Percentiles rank a stretch among this genome's conserved stretches.
Evolutionary conservation across 306 rosid species (phyloP).

Genomic region (Fragaria vesca): DNA sequence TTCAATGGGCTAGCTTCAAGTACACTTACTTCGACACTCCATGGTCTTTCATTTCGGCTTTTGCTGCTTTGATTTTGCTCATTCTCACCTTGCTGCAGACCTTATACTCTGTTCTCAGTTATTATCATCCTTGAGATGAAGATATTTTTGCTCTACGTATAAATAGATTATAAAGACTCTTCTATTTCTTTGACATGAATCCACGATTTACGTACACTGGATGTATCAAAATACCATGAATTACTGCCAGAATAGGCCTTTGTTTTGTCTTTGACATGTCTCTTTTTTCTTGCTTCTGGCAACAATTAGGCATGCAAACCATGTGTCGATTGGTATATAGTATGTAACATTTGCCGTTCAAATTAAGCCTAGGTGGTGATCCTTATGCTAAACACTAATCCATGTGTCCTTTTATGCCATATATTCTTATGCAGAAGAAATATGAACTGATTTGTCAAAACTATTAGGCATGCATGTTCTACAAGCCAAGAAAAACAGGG

Average conservation of each 20-base stretch:
- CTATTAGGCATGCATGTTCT: neutral
- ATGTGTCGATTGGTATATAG: neutral
- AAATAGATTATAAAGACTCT: too few relatives aligned
- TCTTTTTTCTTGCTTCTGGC: neutral
- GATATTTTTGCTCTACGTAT: too few relatives aligned
- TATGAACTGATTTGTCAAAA: neutral
- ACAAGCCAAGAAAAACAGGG: neutral
- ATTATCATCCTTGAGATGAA: neutral
- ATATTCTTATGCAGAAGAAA: neutral
- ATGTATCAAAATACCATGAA: neutral
- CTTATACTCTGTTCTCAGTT: constrained; percentile 34
- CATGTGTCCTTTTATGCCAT: too few relatives aligned
- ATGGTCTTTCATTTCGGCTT: constrained; percentile 63
- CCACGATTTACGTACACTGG: neutral
- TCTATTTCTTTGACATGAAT: neutral
- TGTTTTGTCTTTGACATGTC: neutral
- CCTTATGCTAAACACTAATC: too few relatives aligned
- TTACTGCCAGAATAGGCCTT: too few relatives aligned
- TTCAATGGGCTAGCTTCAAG: constrained; percentile 65
- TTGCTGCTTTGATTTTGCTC: constrained; percentile 51
- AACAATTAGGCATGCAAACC: neutral
- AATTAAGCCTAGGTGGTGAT: neutral
- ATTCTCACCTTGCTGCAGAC: constrained; percentile 56
- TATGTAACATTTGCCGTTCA: neutral
- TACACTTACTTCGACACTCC: constrained; percentile 65